phyloP scores from a whole-genome alignment of 768 basidiomycete species.

The Piloderma croceum region DNA sequence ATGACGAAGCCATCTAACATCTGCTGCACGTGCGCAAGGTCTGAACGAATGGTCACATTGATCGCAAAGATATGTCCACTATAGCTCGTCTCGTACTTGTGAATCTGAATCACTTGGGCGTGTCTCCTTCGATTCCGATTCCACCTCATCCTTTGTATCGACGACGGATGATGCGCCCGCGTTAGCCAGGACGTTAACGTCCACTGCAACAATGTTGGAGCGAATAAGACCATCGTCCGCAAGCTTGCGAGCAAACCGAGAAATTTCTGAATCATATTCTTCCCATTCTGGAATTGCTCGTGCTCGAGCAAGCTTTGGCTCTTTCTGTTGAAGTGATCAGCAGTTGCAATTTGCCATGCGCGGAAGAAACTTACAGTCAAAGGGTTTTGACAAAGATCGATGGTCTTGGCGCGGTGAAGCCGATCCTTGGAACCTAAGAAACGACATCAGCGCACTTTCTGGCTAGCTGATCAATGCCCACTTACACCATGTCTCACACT shows the following conservation, averaged over 20 bases:
- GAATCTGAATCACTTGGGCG: no score
- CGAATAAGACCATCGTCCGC: constrained; percentile 66
- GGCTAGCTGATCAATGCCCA: no score
- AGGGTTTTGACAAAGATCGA: constrained; percentile 96
- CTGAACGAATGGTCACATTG: no score
- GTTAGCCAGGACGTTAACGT: constrained; percentile 59
- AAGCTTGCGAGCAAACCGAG: constrained; percentile 69
- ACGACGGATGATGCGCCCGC: neutral
- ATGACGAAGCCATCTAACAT: no score
- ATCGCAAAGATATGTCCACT: no score
- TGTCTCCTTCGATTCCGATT: no score
- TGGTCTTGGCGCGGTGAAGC: constrained; percentile 68
- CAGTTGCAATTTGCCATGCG: neutral
- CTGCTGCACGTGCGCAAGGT: no score
- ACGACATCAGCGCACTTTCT: no score
- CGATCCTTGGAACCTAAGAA: constrained; percentile 73
- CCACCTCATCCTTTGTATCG: neutral
- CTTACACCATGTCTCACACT: constrained; percentile 99
- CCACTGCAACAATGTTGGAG: constrained; percentile 61
- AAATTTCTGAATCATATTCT: constrained; percentile 86
- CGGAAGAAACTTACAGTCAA: constrained; percentile 59
- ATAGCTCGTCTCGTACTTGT: no score
- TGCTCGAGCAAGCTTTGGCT: constrained; percentile 90
- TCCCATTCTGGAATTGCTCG: constrained; percentile 98
- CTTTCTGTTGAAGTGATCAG: constrained; percentile 59